Evolutionary conservation across 1,284 basidiomycete species (phyloP), one percentile per base, ranked within the genome.

Genomic region (Ustilago hordei): DNA sequence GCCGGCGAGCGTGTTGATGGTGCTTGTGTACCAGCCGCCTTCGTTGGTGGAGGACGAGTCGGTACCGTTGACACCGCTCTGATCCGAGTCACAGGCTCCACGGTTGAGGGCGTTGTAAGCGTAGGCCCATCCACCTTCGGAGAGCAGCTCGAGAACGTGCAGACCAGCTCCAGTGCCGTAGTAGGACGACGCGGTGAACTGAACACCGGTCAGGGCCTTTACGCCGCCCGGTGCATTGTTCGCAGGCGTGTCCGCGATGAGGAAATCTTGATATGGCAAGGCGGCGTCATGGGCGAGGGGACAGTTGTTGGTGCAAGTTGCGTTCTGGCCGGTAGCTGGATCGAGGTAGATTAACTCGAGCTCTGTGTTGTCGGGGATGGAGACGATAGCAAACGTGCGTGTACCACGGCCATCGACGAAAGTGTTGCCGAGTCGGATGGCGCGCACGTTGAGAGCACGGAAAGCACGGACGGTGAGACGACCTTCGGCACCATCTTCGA

Each of bases 371-470:
- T 95, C 94, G 0, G 96, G 95, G 72, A 95, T 91, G 15, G 94
- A 92, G 76, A 55, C 73, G 75, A 71, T 65, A 94, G 90, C 92
- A 86, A 99, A 99, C 2, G 89, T 90, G 19, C 90, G 93, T 0
- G 95, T 95, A 23, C 94, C 93, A 72, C 93, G 91, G 53, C 91
- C 91, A 56, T 90, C 88, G 70, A 91, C 88, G 85, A 95, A 93
- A 0, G 94, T 95, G 87, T 99, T 98, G 35, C 94, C 95, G 45
- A 99, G 88, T 50, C 96, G 91, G 55, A 98, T 86, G 11, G 95
- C 96, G 61, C 89, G 91, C 3, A 90, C 92, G 62, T 89, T 90
- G 70, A 93, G 89, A 80, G 90, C 91, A 36, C 90, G 88, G 85
- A 92, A 93, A 48, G 92, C 90, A 56, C 92, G 89, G 43, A 94